Evolutionary conservation across 2,329 filamentous ascomycete genomes (phyloP), one percentile per base, ranked within the genome.

Genomic region (Sarocladium brachiariae): DNA sequence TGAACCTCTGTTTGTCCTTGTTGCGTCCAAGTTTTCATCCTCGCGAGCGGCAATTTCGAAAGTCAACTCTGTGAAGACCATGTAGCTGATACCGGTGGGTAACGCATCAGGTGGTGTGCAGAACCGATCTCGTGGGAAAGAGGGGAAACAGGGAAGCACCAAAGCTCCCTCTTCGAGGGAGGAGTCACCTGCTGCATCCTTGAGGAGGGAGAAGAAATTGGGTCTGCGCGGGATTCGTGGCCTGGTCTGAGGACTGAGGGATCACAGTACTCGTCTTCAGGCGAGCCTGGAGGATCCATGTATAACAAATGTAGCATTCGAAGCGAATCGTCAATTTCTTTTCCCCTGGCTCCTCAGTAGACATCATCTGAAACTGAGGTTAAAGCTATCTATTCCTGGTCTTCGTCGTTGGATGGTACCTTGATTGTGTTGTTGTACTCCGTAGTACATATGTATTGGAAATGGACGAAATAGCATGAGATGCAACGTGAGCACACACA

Each of bases 151-250:
- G 24, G 60, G 59, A 3, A 43, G 39, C 27, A 43, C 3, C 9
- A 78, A 77, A 53, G 73, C 76, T 30, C 74, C 73, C 55, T 65
- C 65, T 41, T 66, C 66, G 34, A 70, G 74, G 5, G 73, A 75
- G 10, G 57, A 66, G 10, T 41, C 27, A 13, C 51, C 66, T 70
- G 58, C 51, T 25, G 47, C 57, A 62, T 1, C 46, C 52, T 65
- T 67, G 11, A 71, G 69, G 57, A 71, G 70, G 52, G 59, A 56
- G 18, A 56, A 56, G 56, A 68, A 66, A 52, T 55, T 61, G 18
- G 68, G 65, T 3, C 56, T 73, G n/a, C 61, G 70, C n/a, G 68
- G 70, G 4, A 70, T 72, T 24, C 59, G 70, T 25, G 67, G 69
- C 11, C 68, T 69, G 50, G 63, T 70, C 19, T 50, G 35, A 50